Conservation (phyloP, 129 eudicot genomes). For the Pulicaria dysenterica region DNA sequence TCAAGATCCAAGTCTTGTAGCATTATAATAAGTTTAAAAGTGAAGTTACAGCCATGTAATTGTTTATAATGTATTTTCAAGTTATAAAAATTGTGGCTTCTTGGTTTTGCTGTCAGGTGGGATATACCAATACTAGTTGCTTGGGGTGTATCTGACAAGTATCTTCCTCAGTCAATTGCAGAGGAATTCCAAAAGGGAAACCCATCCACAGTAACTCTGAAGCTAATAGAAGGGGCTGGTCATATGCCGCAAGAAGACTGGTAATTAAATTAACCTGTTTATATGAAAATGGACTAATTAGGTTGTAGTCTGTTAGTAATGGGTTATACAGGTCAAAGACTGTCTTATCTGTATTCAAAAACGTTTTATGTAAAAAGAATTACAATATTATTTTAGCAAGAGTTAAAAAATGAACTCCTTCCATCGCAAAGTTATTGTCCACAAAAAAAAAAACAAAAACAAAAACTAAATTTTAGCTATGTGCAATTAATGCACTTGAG, state of each 20-base stretch:
- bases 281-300: neutral
- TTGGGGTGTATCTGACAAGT: conserved; percentile 96
- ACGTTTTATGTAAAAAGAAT: neutral
- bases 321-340: neutral
- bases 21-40: neutral
- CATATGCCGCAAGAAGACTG: conserved; percentile 99
- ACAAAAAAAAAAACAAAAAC: too few relatives aligned
- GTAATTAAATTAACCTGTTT: conserved; percentile 36
- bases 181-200: conserved; percentile 86
- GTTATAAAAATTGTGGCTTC: neutral
- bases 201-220: conserved; percentile 63
- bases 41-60: neutral
- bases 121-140: conserved; percentile 76
- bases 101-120: conserved; percentile 61
- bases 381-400: neutral
- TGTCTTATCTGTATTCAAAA: neutral
- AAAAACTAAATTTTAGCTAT: too few relatives aligned
- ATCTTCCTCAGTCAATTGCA: conserved; percentile 93
- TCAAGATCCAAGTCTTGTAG: neutral
- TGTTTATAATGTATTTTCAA: conserved; percentile 12
- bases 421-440: too few relatives aligned
- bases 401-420: too few relatives aligned
- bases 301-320: neutral
- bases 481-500: too few relatives aligned
- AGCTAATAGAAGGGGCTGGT: conserved; percentile 97